Evolutionary conservation across 257 asterid species (phyloP), one percentile per base, ranked within the genome.

Genomic region (Voacanga thouarsii): DNA sequence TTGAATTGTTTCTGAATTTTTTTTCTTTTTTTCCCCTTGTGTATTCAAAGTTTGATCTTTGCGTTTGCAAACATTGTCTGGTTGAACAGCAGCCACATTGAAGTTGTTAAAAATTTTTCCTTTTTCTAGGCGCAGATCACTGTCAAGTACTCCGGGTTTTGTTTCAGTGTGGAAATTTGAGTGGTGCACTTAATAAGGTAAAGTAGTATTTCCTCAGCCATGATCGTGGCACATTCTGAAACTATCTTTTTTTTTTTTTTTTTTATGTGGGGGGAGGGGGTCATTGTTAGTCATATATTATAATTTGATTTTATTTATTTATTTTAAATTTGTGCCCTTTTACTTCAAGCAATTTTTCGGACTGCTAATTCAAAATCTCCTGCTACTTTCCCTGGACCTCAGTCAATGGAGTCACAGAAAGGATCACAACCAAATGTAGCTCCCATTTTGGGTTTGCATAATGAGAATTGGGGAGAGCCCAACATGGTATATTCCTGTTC

Each of bases 391-490:
- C 77, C 81, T 49, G 87, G 86, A 75, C 78, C 92, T 82, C 95
- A 89, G 79, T 71, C 87, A 41, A 39, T 79, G 55, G 89, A 84
- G 72, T 76, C 84, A 82, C 90, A 83, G 66, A 88, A 83, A 79
- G 89, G 85, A 26, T 74, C 82, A 18, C 91, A 77, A 74, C 78
- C 69, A 9, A 88, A 83, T 81, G 78, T 78, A 44, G 87, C 77
- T 80, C 81, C 92, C 49, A 68, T 78, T 23, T 74, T 89, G 8
- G 88, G 86, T 68, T 83, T 83, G 63, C 92, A 85, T 79, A 85
- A 81, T 80, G 97, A 93, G 83, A 91, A 87, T 75, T 95, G 98
- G 98, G 97, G 90, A 23, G 98, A 93, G 80, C 89, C 97, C 28
- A 93, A 91, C 90, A 85, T 88, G 94, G 96, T 92, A 61, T 92